phyloP scores from a whole-genome alignment of 768 basidiomycete genomes.

The Tylopilus rubrobrunneus region DNA sequence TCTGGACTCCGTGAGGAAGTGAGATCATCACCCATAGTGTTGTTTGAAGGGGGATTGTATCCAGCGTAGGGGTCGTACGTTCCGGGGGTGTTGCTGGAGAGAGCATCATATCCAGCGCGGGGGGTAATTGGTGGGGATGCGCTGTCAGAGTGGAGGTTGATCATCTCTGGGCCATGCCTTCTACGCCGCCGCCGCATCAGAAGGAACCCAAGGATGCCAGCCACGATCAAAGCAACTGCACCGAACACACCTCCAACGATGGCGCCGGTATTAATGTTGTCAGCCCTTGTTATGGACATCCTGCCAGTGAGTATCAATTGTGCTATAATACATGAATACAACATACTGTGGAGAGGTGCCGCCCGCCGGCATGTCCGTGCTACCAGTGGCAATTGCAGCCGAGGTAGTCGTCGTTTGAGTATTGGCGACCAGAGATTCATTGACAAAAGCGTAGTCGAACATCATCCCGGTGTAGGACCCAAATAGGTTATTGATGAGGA shows the following conservation, averaged over 20 bases:
- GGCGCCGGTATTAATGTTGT: neutral
- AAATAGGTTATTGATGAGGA: constrained; percentile 19
- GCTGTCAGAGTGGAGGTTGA: constrained; percentile 4
- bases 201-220: constrained; percentile 3
- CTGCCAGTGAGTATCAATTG: neutral
- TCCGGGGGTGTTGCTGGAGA: neutral
- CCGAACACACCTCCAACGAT: constrained; percentile 16
- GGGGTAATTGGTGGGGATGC: neutral
- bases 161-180: neutral
- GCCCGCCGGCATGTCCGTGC: neutral
- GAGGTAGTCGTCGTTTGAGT: neutral
- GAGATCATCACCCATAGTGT: neutral
- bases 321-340: neutral
- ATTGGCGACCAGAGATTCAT: constrained; percentile 13
- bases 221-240: constrained; percentile 4
- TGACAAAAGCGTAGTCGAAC: constrained; percentile 25
- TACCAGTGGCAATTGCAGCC: neutral
- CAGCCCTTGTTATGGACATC: no score
- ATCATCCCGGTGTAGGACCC: constrained; percentile 23
- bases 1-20: neutral
- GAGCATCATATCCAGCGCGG: neutral
- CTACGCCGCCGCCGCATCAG: constrained; percentile 10
- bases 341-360: constrained; percentile 13
- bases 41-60: neutral
- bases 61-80: neutral